phyloP scores from a whole-genome alignment of 768 basidiomycete genomes.

The Hygrophorus pudorinus region DNA sequence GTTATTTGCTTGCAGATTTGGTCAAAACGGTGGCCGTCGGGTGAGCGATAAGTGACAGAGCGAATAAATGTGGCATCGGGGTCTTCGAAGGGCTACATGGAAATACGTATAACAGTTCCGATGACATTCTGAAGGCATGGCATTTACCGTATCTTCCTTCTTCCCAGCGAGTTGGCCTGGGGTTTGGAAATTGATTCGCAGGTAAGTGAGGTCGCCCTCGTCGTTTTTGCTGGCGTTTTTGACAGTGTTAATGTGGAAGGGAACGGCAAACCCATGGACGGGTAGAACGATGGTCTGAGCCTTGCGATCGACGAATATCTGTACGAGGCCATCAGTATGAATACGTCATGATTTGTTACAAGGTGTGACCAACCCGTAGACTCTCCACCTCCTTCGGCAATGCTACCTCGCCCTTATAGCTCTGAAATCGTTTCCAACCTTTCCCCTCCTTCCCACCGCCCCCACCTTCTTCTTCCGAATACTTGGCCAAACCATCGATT shows the following conservation, averaged over 20 bases:
- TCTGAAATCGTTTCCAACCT: conserved; percentile 91
- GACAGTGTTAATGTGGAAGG: conserved; percentile 97
- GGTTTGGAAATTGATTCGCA: conserved; percentile 97
- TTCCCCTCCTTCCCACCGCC: conserved; percentile 79
- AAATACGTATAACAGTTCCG: conserved; percentile 2
- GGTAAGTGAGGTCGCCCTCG: conserved; percentile 88
- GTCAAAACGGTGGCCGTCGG: conserved; percentile 84
- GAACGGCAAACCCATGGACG: conserved; percentile 90
- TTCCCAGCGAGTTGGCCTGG: conserved; percentile 96
- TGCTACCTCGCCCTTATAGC: conserved; percentile 91
- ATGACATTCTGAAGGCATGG: not conserved
- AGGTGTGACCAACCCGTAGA: conserved; percentile 49
- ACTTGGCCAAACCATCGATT: conserved; percentile 70
- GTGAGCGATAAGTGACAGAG: conserved; percentile 87
- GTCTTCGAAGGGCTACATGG: conserved; percentile 81
- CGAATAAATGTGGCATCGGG: conserved; percentile 94
- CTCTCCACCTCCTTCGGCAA: conserved; percentile 77
- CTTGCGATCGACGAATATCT: conserved; percentile 92
- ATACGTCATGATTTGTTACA: not conserved
- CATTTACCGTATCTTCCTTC: conserved; percentile 88
- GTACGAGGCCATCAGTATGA: conserved; percentile 1
- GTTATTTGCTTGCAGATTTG: conserved; percentile 86
- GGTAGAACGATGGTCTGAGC: conserved; percentile 85
- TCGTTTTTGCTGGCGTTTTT: conserved; percentile 98
- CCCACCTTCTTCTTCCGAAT: conserved; percentile 72